phyloP scores from a whole-genome alignment of 176 grass and related monocot species.

The Avena sativa region DNA sequence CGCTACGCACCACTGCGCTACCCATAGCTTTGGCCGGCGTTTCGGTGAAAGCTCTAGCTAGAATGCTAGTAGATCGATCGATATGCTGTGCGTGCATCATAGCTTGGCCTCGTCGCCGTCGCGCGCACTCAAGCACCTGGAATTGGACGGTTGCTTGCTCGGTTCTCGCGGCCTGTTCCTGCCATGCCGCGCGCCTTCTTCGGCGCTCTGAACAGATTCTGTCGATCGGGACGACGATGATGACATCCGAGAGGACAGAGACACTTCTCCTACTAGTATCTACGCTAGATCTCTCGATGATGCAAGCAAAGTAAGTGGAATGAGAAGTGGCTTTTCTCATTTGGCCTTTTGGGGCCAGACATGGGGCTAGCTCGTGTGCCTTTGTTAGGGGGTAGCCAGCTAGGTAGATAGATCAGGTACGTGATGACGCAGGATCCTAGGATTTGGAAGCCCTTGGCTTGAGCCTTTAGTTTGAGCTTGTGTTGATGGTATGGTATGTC shows the following conservation, averaged over 20 bases:
- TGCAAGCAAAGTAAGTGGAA: slow-evolving; percentile 31
- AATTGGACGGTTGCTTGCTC: slow-evolving; percentile 56
- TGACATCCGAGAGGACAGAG: slow-evolving; percentile 10
- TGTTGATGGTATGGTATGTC: neutral
- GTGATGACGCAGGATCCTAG: neutral
- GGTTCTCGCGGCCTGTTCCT: slow-evolving; percentile 15
- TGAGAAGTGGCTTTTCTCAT: slow-evolving; percentile 28
- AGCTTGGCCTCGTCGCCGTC: slow-evolving; percentile 45
- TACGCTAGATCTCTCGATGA: slow-evolving; percentile 59
- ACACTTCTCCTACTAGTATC: slow-evolving; percentile 27
- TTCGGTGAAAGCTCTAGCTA: slow-evolving; percentile 18
- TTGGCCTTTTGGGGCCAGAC: slow-evolving; percentile 43
- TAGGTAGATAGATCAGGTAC: neutral
- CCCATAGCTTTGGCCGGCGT: slow-evolving; percentile 5
- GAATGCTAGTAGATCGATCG: neutral
- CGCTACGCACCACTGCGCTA: neutral
- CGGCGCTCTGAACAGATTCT: neutral
- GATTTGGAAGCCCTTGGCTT: neutral
- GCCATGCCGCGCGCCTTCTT: neutral
- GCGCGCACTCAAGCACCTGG: slow-evolving; percentile 58
- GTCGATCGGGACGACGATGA: neutral
- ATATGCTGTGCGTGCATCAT: neutral
- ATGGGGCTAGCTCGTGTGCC: slow-evolving; percentile 2
- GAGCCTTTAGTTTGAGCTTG: neutral
- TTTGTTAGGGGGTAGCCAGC: neutral